phyloP scores from a whole-genome alignment of 225 moss, liverwort and hornwort genomes.

The Sphagnum tenellum region DNA sequence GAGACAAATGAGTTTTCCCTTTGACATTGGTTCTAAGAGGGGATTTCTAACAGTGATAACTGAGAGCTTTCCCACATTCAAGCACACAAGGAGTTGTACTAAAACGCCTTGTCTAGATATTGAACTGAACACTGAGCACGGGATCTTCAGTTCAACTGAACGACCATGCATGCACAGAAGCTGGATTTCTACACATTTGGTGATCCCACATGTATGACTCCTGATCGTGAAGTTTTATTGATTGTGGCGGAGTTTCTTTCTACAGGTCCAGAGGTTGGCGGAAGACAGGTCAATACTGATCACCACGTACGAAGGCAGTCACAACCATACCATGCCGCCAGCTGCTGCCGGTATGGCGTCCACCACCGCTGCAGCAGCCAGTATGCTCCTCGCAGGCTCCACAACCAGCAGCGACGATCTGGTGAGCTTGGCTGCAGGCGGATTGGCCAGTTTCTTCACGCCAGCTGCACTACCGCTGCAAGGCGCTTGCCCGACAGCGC shows the following conservation, averaged over 20 bases:
- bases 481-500: conserved; percentile 1
- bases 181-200: too few relatives aligned
- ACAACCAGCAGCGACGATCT: conserved; percentile 22
- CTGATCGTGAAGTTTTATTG: too few relatives aligned
- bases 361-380: conserved; percentile 62
- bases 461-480: background rate
- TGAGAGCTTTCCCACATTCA: too few relatives aligned
- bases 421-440: conserved; percentile 12
- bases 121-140: too few relatives aligned
- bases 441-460: background rate
- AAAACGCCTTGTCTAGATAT: too few relatives aligned
- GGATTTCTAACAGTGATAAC: too few relatives aligned
- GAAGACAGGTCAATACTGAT: conserved; percentile 58
- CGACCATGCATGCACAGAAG: too few relatives aligned
- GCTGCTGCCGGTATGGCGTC: conserved; percentile 71
- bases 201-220: too few relatives aligned
- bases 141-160: too few relatives aligned
- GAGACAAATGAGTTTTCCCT: too few relatives aligned
- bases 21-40: too few relatives aligned
- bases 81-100: too few relatives aligned
- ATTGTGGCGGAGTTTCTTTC: background rate
- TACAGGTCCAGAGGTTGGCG: conserved; percentile 69
- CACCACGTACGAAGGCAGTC: conserved; percentile 68
- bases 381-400: conserved; percentile 61
- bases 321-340: conserved; percentile 51